These are phyloP conservation scores for Hypocreales sp. DNA, from an alignment of 2,329 filamentous ascomycete species.

Conservation along the genomic window DNA sequence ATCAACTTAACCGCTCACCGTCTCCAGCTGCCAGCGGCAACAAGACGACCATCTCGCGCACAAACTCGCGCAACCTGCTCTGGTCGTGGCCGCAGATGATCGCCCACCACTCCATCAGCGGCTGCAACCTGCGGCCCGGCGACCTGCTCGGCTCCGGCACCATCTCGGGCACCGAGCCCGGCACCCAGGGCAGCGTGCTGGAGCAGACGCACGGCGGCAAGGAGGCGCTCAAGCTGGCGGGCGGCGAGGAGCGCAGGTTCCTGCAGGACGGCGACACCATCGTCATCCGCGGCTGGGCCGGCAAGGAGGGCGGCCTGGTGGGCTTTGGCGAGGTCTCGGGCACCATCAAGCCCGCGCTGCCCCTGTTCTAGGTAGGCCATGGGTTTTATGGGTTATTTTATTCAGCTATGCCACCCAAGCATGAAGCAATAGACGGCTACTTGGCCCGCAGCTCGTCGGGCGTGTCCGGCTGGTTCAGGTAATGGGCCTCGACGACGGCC, in stretches of 20 bases:
- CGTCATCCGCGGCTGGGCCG: slow-evolving; percentile 49
- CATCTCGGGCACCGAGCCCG: slow-evolving; percentile 48
- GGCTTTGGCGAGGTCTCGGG: slow-evolving; percentile 65
- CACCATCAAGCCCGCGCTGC: slow-evolving; percentile 28
- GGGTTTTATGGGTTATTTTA: background rate
- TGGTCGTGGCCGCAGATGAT: slow-evolving; percentile 80
- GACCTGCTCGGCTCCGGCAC: slow-evolving; percentile 69
- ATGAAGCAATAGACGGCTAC: slow-evolving; percentile 1
- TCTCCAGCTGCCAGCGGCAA: slow-evolving; percentile 16
- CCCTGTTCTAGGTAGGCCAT: slow-evolving; percentile 10
- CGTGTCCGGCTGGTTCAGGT: slow-evolving; percentile 35
- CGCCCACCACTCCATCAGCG: slow-evolving; percentile 63
- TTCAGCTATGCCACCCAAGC: background rate
- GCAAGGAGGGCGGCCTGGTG: slow-evolving; percentile 49
- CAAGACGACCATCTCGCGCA: slow-evolving; percentile 16
- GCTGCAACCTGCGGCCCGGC: slow-evolving; percentile 58
- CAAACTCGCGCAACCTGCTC: slow-evolving; percentile 34
- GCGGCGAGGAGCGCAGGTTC: slow-evolving; percentile 54
- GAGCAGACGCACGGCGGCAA: slow-evolving; percentile 62
- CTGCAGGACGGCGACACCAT: slow-evolving; percentile 61
- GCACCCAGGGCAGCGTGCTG: slow-evolving; percentile 53
- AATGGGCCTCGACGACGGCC: slow-evolving; percentile 36
- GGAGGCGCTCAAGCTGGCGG: slow-evolving; percentile 40
- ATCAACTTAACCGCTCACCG: no score
- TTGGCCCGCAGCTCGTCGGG: slow-evolving; percentile 14